Base-by-base conservation (phyloP, 2,329 filamentous ascomycete species). In the Alternaria arbusti region DNA sequence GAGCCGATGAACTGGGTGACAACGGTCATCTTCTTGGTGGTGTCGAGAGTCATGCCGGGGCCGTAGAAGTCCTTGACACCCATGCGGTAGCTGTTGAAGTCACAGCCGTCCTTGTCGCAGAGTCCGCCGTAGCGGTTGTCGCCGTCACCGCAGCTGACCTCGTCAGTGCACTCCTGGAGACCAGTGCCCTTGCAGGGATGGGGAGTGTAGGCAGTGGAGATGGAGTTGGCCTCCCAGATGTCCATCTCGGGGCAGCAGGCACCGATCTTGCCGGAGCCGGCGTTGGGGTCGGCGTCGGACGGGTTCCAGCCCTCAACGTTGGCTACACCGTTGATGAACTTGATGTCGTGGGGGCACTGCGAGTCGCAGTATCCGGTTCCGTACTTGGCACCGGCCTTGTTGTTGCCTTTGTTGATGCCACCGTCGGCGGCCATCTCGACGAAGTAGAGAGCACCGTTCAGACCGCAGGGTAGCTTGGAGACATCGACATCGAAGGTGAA, bases 41-140 rank as follows among this genome's bases (percentile, higher is more conserved):
- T 83, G 70, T 83, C 79, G 61, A 83, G 75, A 36, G 74, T 82
- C 75, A 82, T 83, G 66, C 84, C 83, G 0, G 84, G 80, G 56
- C 89, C 90, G 81, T 87, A 91, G 83, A 90, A 91, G 77, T 80
- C 81, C 63, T 82, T 82, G 80, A 88, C 85, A 65, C 89, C 90
- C 83, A 87, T 84, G 75, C 89, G 89, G 86, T 87, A 91, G 67
- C 71, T 71, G 77, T 80, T 80, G 76, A 74, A 91, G 78, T 91
- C 89, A 73, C 90, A 91, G 44, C 89, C 89, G 72, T 90, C 88
- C 65, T 88, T 87, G 76, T 91, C 90, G 77, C 90, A 91, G 61
- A 86, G 80, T 57, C 89, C 89, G 25, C 73, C 81, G 75, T 91
- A 91, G 66, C 89, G 87, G 70, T 84, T 79, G 54, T 70, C 57